A percentile compares a stretch with the other conserved stretches of the same genome.
These are phyloP conservation scores for Dillenia turbinata DNA, from an alignment of 164 flowering plant genomes.

Conservation along the genomic window DNA sequence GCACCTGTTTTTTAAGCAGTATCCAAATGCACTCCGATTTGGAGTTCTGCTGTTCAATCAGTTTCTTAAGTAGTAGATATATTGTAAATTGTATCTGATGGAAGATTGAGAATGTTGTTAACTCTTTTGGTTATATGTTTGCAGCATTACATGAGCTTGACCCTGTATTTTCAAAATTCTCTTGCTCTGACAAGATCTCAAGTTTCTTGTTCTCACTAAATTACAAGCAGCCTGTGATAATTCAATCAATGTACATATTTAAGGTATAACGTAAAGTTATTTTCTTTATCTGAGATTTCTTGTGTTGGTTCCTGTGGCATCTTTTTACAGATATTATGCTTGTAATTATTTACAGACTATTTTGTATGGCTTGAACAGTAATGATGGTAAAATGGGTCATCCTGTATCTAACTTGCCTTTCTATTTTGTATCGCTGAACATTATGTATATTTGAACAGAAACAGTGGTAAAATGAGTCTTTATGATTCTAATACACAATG, in stretches of 20 bases:
- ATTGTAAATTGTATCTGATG: too few species aligned
- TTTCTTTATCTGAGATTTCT: neutral
- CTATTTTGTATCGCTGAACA: too few species aligned
- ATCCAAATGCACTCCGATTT: neutral
- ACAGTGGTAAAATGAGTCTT: too few species aligned
- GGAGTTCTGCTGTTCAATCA: neutral
- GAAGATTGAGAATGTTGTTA: conserved; percentile 4
- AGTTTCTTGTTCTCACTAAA: conserved; percentile 55
- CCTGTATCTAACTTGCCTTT: too few species aligned
- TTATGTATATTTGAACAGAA: too few species aligned
- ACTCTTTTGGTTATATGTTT: conserved; percentile 9
- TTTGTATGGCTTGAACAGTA: too few species aligned
- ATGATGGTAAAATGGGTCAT: too few species aligned
- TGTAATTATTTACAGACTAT: too few species aligned
- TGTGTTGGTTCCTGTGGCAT: too few species aligned
- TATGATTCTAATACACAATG: too few species aligned
- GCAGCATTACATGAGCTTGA: conserved; percentile 85
- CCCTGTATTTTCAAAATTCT: conserved; percentile 65
- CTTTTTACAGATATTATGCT: too few species aligned
- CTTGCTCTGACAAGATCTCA: conserved; percentile 58
- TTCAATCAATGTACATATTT: conserved; percentile 98
- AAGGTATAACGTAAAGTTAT: conserved; percentile 49
- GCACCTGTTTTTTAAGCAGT: neutral
- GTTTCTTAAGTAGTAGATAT: too few species aligned
- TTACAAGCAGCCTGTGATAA: conserved; percentile 77